These are phyloP conservation scores for Rhizophora mangle DNA, from an alignment of 345 rosid genomes.

Conservation along the genomic window DNA sequence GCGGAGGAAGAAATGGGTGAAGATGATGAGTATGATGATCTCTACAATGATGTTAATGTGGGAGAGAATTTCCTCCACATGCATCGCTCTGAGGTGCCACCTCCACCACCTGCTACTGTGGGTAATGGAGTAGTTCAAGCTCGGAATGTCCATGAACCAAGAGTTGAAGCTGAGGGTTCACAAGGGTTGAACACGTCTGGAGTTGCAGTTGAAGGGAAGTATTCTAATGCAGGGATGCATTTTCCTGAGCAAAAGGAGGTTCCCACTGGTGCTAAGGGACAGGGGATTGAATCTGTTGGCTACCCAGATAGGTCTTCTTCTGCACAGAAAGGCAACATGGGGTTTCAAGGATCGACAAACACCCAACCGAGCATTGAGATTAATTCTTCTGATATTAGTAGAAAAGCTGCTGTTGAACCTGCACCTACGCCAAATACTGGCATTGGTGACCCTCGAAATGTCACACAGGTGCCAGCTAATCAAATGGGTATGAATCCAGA, in stretches of 20 bases:
- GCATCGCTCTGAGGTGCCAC: constrained; percentile 49
- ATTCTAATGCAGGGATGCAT: constrained; percentile 33
- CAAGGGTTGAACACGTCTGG: constrained; percentile 40
- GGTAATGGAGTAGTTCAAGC: constrained; percentile 40
- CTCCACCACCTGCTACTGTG: constrained; percentile 30
- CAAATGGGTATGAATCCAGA: constrained; percentile 43
- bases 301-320: constrained; percentile 44
- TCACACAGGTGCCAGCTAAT: constrained; percentile 47
- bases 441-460: constrained; percentile 48
- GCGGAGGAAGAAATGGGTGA: constrained; percentile 74
- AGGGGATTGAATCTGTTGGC: constrained; percentile 44
- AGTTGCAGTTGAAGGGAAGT: constrained; percentile 45
- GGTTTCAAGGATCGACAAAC: constrained; percentile 47
- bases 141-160: constrained; percentile 38
- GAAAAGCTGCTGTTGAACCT: constrained; percentile 47
- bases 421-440: constrained; percentile 44
- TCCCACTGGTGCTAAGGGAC: constrained; percentile 34
- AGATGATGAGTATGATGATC: constrained; percentile 87
- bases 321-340: constrained; percentile 45
- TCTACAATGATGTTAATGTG: constrained; percentile 81
- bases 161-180: constrained; percentile 35
- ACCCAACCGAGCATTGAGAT: constrained; percentile 33
- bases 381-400: constrained; percentile 43
- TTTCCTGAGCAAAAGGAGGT: constrained; percentile 35
- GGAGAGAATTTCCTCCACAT: constrained; percentile 71